Percentiles rank a stretch among this genome's conserved stretches.
Conservation (phyloP, 805 yeast species). For the Candida ponderosae region DNA sequence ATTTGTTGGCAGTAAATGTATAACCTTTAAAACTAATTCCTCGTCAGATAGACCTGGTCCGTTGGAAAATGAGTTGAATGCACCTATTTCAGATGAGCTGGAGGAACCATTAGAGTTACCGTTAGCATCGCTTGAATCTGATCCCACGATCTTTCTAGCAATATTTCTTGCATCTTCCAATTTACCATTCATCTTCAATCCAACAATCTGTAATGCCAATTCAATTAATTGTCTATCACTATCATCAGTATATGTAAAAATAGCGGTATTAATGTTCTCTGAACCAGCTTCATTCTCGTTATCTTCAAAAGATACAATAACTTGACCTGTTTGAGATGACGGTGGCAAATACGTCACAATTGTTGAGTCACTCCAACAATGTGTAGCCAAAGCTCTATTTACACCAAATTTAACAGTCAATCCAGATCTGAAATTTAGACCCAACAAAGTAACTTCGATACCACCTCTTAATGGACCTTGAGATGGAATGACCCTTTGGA, state of each 20-base stretch:
- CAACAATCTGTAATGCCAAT: slow-evolving; percentile 92
- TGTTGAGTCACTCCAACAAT: slow-evolving; percentile 94
- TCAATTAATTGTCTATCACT: slow-evolving; percentile 93
- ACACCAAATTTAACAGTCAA: slow-evolving; percentile 82
- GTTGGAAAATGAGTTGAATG: not conserved
- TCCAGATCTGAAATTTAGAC: slow-evolving; percentile 80
- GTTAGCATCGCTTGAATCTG: slow-evolving; percentile 27
- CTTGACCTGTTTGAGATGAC: slow-evolving; percentile 83
- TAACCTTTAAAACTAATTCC: slow-evolving; percentile 35
- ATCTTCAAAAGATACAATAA: slow-evolving; percentile 72
- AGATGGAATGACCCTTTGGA: slow-evolving; percentile 87
- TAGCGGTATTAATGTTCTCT: slow-evolving; percentile 22
- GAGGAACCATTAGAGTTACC: slow-evolving; percentile 4
- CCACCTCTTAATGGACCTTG: slow-evolving; percentile 97
- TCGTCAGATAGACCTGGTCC: slow-evolving; percentile 25
- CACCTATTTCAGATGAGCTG: slow-evolving; percentile 4
- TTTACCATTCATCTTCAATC: slow-evolving; percentile 92
- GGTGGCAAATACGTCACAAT: slow-evolving; percentile 94
- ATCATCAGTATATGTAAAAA: slow-evolving; percentile 90
- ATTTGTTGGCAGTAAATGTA: slow-evolving; percentile 60
- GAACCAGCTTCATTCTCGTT: slow-evolving; percentile 25
- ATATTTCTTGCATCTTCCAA: slow-evolving; percentile 92
- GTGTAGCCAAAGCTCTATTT: slow-evolving; percentile 71
- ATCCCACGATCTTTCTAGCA: slow-evolving; percentile 84
- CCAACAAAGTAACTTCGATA: slow-evolving; percentile 85